These are phyloP conservation scores for Phytopythium mirpurense DNA, from an alignment of 352 stramenopile species.

Conservation along the genomic window DNA sequence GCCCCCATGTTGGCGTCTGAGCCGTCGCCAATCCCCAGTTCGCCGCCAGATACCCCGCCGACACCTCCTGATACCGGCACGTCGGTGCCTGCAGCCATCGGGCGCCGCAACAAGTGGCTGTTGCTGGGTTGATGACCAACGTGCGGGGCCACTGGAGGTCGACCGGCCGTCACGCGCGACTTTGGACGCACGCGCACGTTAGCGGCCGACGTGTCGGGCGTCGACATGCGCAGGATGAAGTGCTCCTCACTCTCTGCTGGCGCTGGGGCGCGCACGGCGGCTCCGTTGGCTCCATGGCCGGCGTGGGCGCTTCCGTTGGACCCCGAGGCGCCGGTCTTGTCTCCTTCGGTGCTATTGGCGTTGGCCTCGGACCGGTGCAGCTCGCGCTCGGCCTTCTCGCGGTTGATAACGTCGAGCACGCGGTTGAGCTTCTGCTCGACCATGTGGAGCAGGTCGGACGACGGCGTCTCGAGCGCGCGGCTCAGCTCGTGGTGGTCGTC, in stretches of 20 bases:
- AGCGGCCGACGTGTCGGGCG: slow-evolving; percentile 46
- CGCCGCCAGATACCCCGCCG: not conserved
- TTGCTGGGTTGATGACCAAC: slow-evolving; percentile 13
- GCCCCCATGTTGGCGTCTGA: not conserved
- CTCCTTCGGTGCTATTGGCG: slow-evolving; percentile 13
- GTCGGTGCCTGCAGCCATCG: not conserved
- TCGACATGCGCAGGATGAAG: slow-evolving; percentile 82
- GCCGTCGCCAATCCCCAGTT: not conserved
- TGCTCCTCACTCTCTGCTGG: slow-evolving; percentile 75
- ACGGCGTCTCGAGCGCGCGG: slow-evolving; percentile 60
- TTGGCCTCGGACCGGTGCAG: slow-evolving; percentile 65
- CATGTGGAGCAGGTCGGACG: slow-evolving; percentile 64
- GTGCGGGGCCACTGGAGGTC: slow-evolving; percentile 8
- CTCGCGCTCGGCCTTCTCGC: slow-evolving; percentile 75
- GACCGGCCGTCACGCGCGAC: slow-evolving; percentile 28
- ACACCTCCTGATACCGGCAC: not conserved
- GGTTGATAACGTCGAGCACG: slow-evolving; percentile 79
- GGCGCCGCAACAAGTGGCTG: not conserved
- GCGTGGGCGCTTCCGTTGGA: too few species aligned
- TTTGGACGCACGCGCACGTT: slow-evolving; percentile 80
- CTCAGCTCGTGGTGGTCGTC: slow-evolving; percentile 72
- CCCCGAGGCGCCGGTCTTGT: slow-evolving; percentile 12
- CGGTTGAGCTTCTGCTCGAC: slow-evolving; percentile 82
- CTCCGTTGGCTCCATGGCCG: slow-evolving; percentile 21
- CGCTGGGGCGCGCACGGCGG: slow-evolving; percentile 46